Percentiles rank a stretch among this genome's conserved stretches.
phyloP scores from a whole-genome alignment of 768 basidiomycete species.

The Boletus reticulatus region DNA sequence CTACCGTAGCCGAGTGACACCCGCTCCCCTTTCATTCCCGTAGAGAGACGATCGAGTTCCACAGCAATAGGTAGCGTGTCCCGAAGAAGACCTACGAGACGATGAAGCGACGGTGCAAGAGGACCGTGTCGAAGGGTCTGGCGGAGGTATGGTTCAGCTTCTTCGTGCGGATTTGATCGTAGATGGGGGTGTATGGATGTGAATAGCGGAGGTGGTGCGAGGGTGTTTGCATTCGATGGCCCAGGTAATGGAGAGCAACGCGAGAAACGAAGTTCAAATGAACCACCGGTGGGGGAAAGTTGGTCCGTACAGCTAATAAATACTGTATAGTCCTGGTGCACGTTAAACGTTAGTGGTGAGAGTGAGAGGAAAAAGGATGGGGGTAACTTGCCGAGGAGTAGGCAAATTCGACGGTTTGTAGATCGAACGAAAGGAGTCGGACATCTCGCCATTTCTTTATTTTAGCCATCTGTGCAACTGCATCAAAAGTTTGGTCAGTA shows the following conservation, averaged over 20 bases:
- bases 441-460: slow-evolving; percentile 71
- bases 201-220: slow-evolving; percentile 27
- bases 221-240: slow-evolving; percentile 14
- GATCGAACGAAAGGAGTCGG: slow-evolving; percentile 82
- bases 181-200: slow-evolving; percentile 27
- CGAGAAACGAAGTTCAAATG: slow-evolving; percentile 73
- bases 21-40: slow-evolving; percentile 29
- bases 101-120: slow-evolving; percentile 62
- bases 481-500: background rate
- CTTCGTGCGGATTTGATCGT: slow-evolving; percentile 70
- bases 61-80: slow-evolving; percentile 77
- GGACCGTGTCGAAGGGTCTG: slow-evolving; percentile 67
- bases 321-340: slow-evolving; percentile 65
- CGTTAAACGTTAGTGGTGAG: background rate
- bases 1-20: slow-evolving; percentile 1
- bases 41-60: slow-evolving; percentile 58
- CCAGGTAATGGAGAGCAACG: slow-evolving; percentile 33
- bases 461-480: slow-evolving; percentile 84
- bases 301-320: slow-evolving; percentile 79
- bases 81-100: slow-evolving; percentile 65
- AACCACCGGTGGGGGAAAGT: slow-evolving; percentile 62
- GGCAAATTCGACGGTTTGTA: slow-evolving; percentile 89
- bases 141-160: slow-evolving; percentile 73
- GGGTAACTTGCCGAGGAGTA: slow-evolving; percentile 56
- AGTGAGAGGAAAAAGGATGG: background rate